These are phyloP conservation scores for Serpula lacrymans DNA, from an alignment of 768 basidiomycete genomes.

Conservation along the genomic window DNA sequence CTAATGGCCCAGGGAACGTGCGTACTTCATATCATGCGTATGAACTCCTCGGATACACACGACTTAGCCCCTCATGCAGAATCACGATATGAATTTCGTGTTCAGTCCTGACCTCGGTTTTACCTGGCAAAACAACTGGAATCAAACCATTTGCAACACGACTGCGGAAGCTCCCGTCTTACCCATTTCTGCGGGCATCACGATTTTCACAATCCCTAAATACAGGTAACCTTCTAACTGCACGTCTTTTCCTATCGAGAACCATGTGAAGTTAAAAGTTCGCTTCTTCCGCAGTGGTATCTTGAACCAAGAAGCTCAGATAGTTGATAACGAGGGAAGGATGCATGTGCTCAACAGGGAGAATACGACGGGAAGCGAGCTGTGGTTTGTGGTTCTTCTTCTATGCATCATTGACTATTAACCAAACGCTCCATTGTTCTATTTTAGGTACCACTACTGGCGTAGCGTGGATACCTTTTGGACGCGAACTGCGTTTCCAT, in stretches of 20 bases:
- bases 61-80: slow-evolving; percentile 23
- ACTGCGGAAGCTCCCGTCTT: slow-evolving; percentile 23
- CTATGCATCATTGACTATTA: not conserved
- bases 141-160: slow-evolving; percentile 26
- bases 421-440: not conserved
- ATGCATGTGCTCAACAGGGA: slow-evolving; percentile 35
- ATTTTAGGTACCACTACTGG: slow-evolving; percentile 15
- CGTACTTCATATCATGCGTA: not conserved
- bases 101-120: slow-evolving; percentile 25
- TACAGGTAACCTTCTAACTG: slow-evolving; percentile 23
- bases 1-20: slow-evolving; percentile 38
- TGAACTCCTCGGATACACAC: not conserved
- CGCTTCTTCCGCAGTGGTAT: slow-evolving; percentile 21
- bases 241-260: not conserved
- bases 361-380: slow-evolving; percentile 32
- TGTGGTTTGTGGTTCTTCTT: slow-evolving; percentile 22
- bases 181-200: slow-evolving; percentile 32
- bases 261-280: not conserved
- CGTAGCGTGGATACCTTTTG: slow-evolving; percentile 21
- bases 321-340: slow-evolving; percentile 23
- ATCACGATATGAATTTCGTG: slow-evolving; percentile 35
- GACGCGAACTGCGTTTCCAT: slow-evolving; percentile 32
- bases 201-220: slow-evolving; percentile 33
- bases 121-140: slow-evolving; percentile 37
- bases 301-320: slow-evolving; percentile 32